Evolutionary conservation across 2,329 filamentous ascomycete genomes (phyloP).

Genomic region (Fusarium sarcochroum): DNA sequence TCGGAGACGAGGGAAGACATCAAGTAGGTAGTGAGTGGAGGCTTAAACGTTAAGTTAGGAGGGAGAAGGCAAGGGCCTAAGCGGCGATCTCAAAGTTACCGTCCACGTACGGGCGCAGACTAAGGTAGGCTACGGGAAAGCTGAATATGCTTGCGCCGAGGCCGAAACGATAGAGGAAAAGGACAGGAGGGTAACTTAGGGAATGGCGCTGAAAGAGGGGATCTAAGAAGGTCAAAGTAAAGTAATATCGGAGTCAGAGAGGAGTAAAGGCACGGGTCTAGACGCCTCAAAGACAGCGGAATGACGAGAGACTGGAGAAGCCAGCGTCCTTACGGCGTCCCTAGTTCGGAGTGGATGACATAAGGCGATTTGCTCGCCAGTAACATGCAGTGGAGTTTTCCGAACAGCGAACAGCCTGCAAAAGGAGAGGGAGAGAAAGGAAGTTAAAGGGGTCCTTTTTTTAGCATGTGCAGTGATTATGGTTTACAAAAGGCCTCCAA

Average conservation of each 20-base stretch:
- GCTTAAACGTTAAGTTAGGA: constrained; percentile 28
- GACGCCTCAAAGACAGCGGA: constrained; percentile 33
- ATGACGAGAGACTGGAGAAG: constrained; percentile 45
- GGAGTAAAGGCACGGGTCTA: constrained; percentile 22
- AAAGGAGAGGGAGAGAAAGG: constrained; percentile 3
- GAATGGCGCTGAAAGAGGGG: constrained; percentile 7
- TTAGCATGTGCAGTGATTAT: constrained; percentile 43
- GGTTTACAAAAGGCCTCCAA: not conserved
- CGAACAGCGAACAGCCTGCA: constrained; percentile 34
- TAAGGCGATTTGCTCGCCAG: constrained; percentile 37
- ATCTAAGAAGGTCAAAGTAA: constrained; percentile 16
- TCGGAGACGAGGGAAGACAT: constrained; percentile 76
- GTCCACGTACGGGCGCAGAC: constrained; percentile 23
- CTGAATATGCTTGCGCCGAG: constrained; percentile 20
- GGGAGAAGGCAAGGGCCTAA: constrained; percentile 33
- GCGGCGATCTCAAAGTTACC: constrained; percentile 30
- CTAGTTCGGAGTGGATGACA: constrained; percentile 43
- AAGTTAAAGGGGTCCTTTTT: constrained; percentile 10
- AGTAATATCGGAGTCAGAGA: constrained; percentile 20
- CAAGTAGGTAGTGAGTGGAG: constrained; percentile 32
- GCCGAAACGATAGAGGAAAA: constrained; percentile 12
- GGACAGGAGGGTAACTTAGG: constrained; percentile 2
- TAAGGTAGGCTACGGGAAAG: constrained; percentile 12
- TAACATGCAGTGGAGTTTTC: constrained; percentile 43
- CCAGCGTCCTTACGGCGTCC: constrained; percentile 25